These are phyloP conservation scores for Cyathus striatus DNA, from an alignment of 768 basidiomycete genomes.

Conservation along the genomic window DNA sequence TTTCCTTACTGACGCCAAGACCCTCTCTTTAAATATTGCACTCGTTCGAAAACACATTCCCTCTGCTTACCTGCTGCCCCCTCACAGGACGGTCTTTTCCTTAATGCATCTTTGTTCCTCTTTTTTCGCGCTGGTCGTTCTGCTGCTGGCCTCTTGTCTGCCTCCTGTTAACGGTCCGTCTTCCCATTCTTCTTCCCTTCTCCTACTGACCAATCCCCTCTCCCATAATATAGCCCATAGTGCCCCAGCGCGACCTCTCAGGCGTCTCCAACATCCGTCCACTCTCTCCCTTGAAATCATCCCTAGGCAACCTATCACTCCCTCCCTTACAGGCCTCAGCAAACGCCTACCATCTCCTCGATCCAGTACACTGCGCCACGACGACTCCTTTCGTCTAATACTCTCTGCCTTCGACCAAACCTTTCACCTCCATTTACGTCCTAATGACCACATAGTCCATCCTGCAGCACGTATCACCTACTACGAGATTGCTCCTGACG, in stretches of 20 bases:
- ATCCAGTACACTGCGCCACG: conserved; percentile 51
- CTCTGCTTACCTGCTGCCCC: conserved; percentile 3
- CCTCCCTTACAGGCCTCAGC: conserved; percentile 14
- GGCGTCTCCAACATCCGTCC: conserved; percentile 43
- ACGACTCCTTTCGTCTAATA: conserved; percentile 68
- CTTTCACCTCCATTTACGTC: conserved; percentile 70
- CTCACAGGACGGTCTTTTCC: conserved; percentile 21
- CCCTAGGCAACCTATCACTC: conserved; percentile 31
- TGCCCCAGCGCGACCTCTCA: conserved; percentile 40
- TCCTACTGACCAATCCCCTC: conserved; percentile 2
- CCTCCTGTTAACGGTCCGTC: conserved; percentile 24
- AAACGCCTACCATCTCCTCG: conserved; percentile 28
- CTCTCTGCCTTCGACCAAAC: conserved; percentile 61
- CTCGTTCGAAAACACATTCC: conserved; percentile 1
- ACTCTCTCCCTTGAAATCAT: conserved; percentile 53
- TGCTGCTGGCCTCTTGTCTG: conserved; percentile 27
- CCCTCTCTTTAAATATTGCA: conserved; percentile 7
- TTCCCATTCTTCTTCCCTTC: conserved; percentile 1
- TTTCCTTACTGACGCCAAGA: conserved; percentile 11
- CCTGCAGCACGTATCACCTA: conserved; percentile 71
- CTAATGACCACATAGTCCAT: conserved; percentile 75
- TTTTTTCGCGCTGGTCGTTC: conserved; percentile 41
- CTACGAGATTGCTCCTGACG: conserved; percentile 47
- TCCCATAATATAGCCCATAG: conserved; percentile 36
- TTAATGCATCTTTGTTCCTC: conserved; percentile 28